These are phyloP conservation scores for Shiraia bambusicola DNA, from an alignment of 2,329 filamentous ascomycete species.

Conservation along the genomic window DNA sequence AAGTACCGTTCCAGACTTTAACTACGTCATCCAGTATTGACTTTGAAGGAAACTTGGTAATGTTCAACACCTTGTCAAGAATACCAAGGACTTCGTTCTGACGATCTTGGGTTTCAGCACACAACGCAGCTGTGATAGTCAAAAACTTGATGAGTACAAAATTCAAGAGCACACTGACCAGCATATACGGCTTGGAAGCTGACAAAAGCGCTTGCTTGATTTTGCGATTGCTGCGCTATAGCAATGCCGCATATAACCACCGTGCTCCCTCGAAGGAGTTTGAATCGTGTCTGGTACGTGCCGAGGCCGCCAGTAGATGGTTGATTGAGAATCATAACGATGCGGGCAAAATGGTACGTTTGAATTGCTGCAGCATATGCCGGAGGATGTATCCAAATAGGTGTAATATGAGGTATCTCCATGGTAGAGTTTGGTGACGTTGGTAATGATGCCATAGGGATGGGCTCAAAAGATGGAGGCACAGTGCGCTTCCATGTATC, in stretches of 20 bases:
- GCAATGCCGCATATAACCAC: conserved; percentile 55
- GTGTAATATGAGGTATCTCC: conserved; percentile 11
- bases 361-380: conserved; percentile 51
- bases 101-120: conserved; percentile 22
- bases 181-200: conserved; percentile 35
- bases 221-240: conserved; percentile 40
- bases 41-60: conserved; percentile 31
- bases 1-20: conserved; percentile 32
- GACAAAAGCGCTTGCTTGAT: conserved; percentile 32
- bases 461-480: conserved; percentile 46
- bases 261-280: conserved; percentile 49
- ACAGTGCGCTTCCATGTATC: conserved; percentile 53
- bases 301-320: conserved; percentile 53
- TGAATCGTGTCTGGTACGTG: conserved; percentile 50
- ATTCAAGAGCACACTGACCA: conserved; percentile 13
- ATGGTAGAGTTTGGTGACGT: conserved; percentile 9
- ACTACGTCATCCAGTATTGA: conserved; percentile 28
- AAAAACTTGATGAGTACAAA: background rate
- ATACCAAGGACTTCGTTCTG: conserved; percentile 19
- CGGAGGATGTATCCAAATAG: conserved; percentile 34
- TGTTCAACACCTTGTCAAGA: conserved; percentile 17
- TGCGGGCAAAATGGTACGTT: conserved; percentile 55
- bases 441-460: conserved; percentile 31
- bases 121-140: conserved; percentile 17
- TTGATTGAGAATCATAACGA: conserved; percentile 55